Conservation (phyloP, 768 basidiomycete genomes). For the Suillus placidus region DNA sequence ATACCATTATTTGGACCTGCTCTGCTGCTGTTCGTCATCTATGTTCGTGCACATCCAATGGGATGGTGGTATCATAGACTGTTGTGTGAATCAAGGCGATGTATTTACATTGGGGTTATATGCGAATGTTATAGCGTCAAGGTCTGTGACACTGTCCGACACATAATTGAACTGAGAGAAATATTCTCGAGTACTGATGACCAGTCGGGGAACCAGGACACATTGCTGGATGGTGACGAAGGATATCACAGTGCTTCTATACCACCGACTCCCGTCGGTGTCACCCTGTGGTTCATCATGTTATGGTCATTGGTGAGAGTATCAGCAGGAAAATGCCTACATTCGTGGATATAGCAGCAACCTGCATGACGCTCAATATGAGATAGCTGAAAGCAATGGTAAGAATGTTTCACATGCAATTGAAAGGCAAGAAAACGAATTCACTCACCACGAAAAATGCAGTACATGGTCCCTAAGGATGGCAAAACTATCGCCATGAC, state of each 20-base stretch:
- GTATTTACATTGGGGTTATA: not conserved
- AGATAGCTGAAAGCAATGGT: not conserved
- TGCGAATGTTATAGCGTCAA: not conserved
- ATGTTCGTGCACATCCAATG: not conserved
- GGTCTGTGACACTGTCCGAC: not conserved
- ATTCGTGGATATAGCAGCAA: not conserved
- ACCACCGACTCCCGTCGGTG: not conserved
- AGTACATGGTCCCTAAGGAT: not conserved
- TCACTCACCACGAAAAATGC: constrained; percentile 6
- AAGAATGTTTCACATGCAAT: not conserved
- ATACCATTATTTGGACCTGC: not conserved
- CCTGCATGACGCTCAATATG: not conserved
- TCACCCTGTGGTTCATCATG: not conserved
- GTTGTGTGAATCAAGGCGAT: not conserved
- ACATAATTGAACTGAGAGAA: not conserved
- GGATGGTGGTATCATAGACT: not conserved
- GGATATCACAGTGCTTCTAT: not conserved
- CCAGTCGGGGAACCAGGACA: constrained; percentile 1
- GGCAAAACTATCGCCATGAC: not conserved
- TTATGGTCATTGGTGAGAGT: not conserved
- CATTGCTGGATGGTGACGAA: not conserved
- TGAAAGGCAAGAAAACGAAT: not conserved
- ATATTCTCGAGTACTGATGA: not conserved
- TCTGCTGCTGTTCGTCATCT: not conserved
- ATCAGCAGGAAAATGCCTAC: not conserved